Evolutionary conservation across 2,329 filamentous ascomycete species (phyloP).

Genomic region (Trichophyton equinum): DNA sequence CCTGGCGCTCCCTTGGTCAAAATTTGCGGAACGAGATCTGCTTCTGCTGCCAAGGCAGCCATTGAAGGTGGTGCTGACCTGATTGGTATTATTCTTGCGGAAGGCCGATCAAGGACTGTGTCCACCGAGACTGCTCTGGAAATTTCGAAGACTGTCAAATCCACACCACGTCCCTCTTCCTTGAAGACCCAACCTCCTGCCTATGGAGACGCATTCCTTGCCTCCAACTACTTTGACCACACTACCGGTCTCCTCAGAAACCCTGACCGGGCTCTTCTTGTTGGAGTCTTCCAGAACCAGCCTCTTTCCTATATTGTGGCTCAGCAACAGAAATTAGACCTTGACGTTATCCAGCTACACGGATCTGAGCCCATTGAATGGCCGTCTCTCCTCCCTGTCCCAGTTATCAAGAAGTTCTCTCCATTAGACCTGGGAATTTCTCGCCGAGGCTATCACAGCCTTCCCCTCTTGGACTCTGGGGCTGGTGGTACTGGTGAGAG

Average conservation of each 20-base stretch:
- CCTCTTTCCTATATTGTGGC: conserved; percentile 68
- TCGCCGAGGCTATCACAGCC: conserved; percentile 64
- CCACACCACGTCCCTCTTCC: conserved; percentile 23
- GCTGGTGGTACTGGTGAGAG: conserved; percentile 68
- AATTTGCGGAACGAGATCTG: conserved; percentile 81
- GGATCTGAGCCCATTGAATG: conserved; percentile 87
- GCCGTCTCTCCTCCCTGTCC: conserved; percentile 77
- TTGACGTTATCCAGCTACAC: conserved; percentile 89
- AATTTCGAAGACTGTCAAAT: conserved; percentile 68
- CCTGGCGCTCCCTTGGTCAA: conserved; percentile 57
- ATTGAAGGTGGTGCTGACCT: conserved; percentile 81
- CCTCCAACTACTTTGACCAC: conserved; percentile 58
- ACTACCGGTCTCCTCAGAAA: conserved; percentile 36
- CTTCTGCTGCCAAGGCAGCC: conserved; percentile 67
- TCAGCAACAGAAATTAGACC: conserved; percentile 59
- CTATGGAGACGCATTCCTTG: conserved; percentile 17
- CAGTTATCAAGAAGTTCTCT: conserved; percentile 76
- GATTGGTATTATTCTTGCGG: conserved; percentile 83
- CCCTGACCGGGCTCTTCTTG: conserved; percentile 58
- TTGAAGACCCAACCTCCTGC: conserved; percentile 6
- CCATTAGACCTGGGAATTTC: conserved; percentile 62
- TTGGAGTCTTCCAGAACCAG: conserved; percentile 91
- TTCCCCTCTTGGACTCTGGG: conserved; percentile 79
- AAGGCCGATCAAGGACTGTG: conserved; percentile 67
- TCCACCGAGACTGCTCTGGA: conserved; percentile 62